phyloP scores from a whole-genome alignment of 176 grass and related monocot species.

The Puccinellia tenuiflora region DNA sequence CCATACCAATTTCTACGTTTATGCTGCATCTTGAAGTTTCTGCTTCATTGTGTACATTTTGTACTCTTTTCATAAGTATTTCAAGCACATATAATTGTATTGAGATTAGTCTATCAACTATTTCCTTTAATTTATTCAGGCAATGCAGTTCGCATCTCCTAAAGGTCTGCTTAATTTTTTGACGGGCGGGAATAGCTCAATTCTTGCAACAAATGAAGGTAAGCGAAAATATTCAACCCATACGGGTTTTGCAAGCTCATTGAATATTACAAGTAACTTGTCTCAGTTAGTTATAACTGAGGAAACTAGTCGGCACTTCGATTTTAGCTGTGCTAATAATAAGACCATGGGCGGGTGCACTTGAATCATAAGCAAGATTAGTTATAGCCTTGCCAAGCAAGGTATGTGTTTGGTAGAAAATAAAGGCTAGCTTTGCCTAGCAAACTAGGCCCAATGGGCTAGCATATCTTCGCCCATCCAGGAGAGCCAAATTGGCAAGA shows the following conservation, averaged over 20 bases:
- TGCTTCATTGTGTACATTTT: not conserved
- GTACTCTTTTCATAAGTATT: not conserved
- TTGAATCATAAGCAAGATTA: too few species aligned
- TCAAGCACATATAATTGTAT: not conserved
- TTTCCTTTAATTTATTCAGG: slow-evolving; percentile 44
- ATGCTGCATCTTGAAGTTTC: slow-evolving; percentile 8
- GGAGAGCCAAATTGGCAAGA: too few species aligned
- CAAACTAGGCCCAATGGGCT: too few species aligned
- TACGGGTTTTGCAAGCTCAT: not conserved
- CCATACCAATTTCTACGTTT: slow-evolving; percentile 14
- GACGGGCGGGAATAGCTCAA: slow-evolving; percentile 42
- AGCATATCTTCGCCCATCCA: too few species aligned
- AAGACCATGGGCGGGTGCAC: not conserved
- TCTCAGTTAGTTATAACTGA: not conserved
- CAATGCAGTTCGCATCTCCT: slow-evolving; percentile 88
- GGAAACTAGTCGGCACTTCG: not conserved
- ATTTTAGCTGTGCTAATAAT: slow-evolving; percentile 8
- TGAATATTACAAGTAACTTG: not conserved
- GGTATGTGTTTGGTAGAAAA: too few species aligned
- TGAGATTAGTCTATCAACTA: not conserved
- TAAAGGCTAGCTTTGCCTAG: too few species aligned
- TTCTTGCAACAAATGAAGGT: slow-evolving; percentile 61
- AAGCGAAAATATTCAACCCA: slow-evolving; percentile 15
- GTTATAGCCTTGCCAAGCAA: too few species aligned
- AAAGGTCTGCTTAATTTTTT: slow-evolving; percentile 90